Evolutionary conservation across 345 rosid genomes (phyloP), one percentile per base, ranked within the genome.

Genomic region (Litchi chinensis): DNA sequence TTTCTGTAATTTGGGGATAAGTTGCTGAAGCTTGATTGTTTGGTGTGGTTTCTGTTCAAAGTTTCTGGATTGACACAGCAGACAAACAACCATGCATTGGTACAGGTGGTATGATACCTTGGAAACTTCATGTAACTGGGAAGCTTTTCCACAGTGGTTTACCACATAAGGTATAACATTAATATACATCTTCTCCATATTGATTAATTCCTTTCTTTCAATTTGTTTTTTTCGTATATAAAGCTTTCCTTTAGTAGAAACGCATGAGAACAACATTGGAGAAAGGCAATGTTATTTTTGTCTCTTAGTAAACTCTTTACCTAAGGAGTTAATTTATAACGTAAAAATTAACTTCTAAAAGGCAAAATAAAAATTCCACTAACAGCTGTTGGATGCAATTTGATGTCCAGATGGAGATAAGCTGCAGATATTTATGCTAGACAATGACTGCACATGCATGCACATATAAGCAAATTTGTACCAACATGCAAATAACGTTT

Each of bases 71-170:
- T 81, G 99, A 97, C 82, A 90, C 97, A 2, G 99, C 99, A 13
- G 98, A 97, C 85, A 97, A 97, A 80, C 99, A 97, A 81, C 99
- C 98, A 66, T 97, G 98, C 86, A 85, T 97, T 82, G 99, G 99
- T 84, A 94, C 98, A 11, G 99, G 99, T 56, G 99, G 99, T 80
- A 89, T 88, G 93, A 88, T 97, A 73, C 98, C 99, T 1, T 97
- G 98, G 99, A 94, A 89, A 85, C 93, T 97, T 83, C 93, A 89
- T 65, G 92, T 85, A 32, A 92, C 93, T 0, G 99, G 99, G 75
- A 94, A 93, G 87, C 97, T 97, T 76, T 94, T 97, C 83, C 98
- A 94, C 81, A 93, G 99, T 43, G 99, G 99, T 83, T 88, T 94
- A 79, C 84, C 99, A 15, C 93, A 97, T 82, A 97, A 93, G 97